Evolutionary conservation across 2,329 filamentous ascomycete species (phyloP), one percentile per base, ranked within the genome.

Genomic region (Pseudopyricularia cyperi): DNA sequence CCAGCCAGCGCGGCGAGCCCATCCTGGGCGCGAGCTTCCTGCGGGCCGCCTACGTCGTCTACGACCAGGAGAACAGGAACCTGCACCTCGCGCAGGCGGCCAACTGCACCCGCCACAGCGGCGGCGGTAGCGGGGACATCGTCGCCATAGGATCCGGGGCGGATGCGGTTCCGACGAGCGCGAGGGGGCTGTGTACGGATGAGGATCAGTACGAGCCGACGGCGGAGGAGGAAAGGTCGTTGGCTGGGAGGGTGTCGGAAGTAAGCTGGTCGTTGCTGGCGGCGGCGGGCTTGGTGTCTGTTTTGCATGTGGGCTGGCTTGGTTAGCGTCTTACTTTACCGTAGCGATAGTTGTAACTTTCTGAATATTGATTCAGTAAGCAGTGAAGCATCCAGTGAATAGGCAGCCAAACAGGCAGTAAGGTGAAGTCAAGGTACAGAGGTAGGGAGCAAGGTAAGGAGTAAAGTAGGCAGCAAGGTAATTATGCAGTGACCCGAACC

Each of bases 1-100:
- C 53, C 28, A 49, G 48, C 12, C 30, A 44, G 46, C 49, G 48
- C 28, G 53, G 54, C 30, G 55, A 51, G 32, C 51, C 55, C n/a
- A 52, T 62, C 37, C 52, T 62, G 26, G 61, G 61, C 51, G 61
- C 61, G 54, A 57, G 57, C 30, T 62, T 62, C 47, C 28, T 62
- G 52, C 59, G 61, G 19, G 59, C 57, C 7, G 59, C 54, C 24
- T 62, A 61, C 26, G 55, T 54, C 14, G 50, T 52, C 3, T 52
- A 47, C 32, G 50, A 52, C 50, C 44, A 48, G 50, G 50, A 52
- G 7, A 52, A 52, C 50, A 44, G 44, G 24, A 52, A 48, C 30
- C 28, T 48, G 9, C 50, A 52, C 44, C 50, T 52, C 30, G 50
- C 50, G 42, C 50, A 52, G 44, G 50, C 50, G 6, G 50, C 50